Evolutionary conservation across 148 eudicot species (phyloP).

Genomic region (Talinum fruticosum): DNA sequence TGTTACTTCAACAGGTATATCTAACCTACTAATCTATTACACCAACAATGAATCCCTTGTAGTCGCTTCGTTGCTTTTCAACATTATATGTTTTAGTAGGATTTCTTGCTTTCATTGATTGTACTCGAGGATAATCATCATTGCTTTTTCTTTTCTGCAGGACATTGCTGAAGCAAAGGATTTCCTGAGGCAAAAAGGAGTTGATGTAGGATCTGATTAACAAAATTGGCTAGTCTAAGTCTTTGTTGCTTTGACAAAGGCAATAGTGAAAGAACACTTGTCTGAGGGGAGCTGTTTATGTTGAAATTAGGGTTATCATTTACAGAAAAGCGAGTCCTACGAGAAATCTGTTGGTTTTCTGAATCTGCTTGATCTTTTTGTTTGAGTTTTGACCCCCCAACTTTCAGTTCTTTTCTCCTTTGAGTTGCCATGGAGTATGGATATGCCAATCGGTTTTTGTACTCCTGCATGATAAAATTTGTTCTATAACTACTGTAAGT

Average conservation of each 20-base stretch:
- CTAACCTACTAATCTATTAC: neutral
- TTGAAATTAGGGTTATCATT: neutral
- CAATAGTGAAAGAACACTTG: neutral
- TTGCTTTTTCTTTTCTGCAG: constrained; percentile 29
- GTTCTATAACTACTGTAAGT: neutral
- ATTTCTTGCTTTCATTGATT: neutral
- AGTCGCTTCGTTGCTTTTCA: neutral
- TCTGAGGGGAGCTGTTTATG: neutral
- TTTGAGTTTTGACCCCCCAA: neutral
- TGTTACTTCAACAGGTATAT: constrained; percentile 71
- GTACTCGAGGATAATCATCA: neutral
- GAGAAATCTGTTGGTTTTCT: no score
- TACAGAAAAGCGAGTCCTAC: neutral
- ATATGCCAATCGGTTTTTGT: neutral
- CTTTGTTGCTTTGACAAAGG: neutral
- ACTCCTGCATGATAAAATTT: neutral
- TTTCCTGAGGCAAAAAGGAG: constrained; percentile 55
- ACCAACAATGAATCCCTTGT: neutral
- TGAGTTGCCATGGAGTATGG: neutral
- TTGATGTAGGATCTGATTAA: constrained; percentile 62
- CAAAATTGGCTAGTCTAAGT: neutral
- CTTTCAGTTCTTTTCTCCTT: neutral
- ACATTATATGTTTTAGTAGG: neutral
- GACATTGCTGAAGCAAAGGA: constrained; percentile 76
- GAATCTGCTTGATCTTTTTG: no score